These are phyloP conservation scores for Vigna mungo DNA, from an alignment of 306 rosid genomes.

Conservation along the genomic window DNA sequence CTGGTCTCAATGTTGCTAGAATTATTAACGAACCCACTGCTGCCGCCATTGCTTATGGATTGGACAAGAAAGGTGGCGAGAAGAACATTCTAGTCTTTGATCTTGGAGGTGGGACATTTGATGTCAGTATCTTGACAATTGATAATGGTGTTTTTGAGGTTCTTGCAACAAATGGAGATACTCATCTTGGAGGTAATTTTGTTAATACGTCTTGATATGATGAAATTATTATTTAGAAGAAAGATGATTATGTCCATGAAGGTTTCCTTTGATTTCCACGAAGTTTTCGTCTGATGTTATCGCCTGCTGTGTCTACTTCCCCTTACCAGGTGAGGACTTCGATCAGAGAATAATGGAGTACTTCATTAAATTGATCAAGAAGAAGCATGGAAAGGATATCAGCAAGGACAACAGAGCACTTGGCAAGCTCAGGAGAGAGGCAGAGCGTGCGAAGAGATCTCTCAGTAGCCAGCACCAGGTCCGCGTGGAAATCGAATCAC, in stretches of 20 bases:
- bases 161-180: conserved; percentile 95
- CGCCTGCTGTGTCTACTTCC: not conserved
- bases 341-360: conserved; percentile 94
- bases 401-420: conserved; percentile 99
- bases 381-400: conserved; percentile 92
- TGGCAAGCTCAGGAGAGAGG: conserved; percentile 93
- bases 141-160: conserved; percentile 98
- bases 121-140: conserved; percentile 98
- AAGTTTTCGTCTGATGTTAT: not conserved
- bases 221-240: not conserved
- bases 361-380: conserved; percentile 98
- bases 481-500: conserved; percentile 98
- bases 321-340: conserved; percentile 84
- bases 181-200: conserved; percentile 90
- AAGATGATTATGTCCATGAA: not conserved
- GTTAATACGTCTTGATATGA: not conserved
- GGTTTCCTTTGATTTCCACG: not conserved
- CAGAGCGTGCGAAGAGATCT: conserved; percentile 98
- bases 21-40: conserved; percentile 98
- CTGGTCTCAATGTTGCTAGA: conserved; percentile 96
- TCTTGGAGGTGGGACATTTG: conserved; percentile 99
- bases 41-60: conserved; percentile 96
- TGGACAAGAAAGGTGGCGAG: conserved; percentile 99
- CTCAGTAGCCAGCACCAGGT: conserved; percentile 99
- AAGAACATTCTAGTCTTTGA: conserved; percentile 98